Conservation (phyloP, 306 rosid species). For the Morella rubra region DNA sequence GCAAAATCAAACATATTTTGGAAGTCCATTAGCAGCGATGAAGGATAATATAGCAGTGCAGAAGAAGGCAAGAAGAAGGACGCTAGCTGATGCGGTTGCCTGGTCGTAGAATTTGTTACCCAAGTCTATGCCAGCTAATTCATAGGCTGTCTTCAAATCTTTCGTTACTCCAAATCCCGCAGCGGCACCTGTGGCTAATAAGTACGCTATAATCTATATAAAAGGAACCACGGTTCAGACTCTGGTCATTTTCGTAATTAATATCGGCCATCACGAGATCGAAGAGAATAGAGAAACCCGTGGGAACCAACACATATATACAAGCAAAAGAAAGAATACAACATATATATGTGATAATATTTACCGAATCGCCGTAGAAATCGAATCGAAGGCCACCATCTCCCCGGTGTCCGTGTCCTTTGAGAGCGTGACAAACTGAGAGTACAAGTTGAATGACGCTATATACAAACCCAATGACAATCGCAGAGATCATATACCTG, state of each 20-base stretch:
- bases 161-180: conserved; percentile 30
- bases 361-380: conserved; percentile 73
- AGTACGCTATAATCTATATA: conserved; percentile 19
- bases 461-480: conserved; percentile 45
- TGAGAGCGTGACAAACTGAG: conserved; percentile 33
- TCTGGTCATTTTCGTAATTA: neutral
- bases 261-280: neutral
- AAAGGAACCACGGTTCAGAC: neutral
- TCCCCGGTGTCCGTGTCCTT: conserved; percentile 29
- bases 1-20: conserved; percentile 7
- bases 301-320: neutral
- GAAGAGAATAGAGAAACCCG: neutral
- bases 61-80: conserved; percentile 32
- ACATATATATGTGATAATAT: neutral
- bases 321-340: neutral
- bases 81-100: conserved; percentile 9
- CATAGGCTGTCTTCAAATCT: neutral
- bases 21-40: conserved; percentile 31
- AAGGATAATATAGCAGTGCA: conserved; percentile 24
- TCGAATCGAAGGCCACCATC: conserved; percentile 36
- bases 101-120: neutral
- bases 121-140: no score
- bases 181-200: conserved; percentile 25
- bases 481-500: conserved; percentile 59
- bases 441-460: conserved; percentile 47